Evolutionary conservation across 2,329 filamentous ascomycete species (phyloP).

Genomic region (Aureobasidium sp.): DNA sequence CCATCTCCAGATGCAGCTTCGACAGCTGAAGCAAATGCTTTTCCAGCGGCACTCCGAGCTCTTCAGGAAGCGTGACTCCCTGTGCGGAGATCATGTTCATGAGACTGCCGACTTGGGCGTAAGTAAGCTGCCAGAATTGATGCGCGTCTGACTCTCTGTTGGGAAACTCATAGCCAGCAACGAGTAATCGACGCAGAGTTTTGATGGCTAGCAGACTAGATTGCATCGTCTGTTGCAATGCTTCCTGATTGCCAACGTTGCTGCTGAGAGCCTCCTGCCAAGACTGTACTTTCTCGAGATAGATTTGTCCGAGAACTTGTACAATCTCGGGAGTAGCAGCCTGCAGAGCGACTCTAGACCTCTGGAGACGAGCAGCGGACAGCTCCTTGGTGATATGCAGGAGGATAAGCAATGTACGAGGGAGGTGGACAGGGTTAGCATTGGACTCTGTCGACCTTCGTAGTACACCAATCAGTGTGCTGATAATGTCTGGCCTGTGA

Average conservation of each 20-base stretch:
- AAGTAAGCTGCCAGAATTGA: constrained; percentile 71
- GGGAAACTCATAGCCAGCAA: constrained; percentile 75
- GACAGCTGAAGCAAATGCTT: constrained; percentile 85
- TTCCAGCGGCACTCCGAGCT: constrained; percentile 50
- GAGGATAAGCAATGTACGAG: constrained; percentile 65
- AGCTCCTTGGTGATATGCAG: constrained; percentile 87
- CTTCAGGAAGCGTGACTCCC: constrained; percentile 42
- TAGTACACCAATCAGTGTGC: constrained; percentile 52
- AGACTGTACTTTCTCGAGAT: constrained; percentile 59
- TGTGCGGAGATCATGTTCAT: constrained; percentile 53
- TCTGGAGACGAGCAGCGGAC: constrained; percentile 65
- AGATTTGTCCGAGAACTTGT: constrained; percentile 69
- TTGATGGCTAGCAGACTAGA: constrained; percentile 75
- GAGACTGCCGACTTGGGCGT: constrained; percentile 69
- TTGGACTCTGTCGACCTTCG: constrained; percentile 45
- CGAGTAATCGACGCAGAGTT: constrained; percentile 66
- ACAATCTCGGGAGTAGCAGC: constrained; percentile 74
- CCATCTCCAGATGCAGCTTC: constrained; percentile 85
- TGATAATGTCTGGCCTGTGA: constrained; percentile 37
- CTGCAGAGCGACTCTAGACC: constrained; percentile 67
- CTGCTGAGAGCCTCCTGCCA: constrained; percentile 43
- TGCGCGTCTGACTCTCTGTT: constrained; percentile 67
- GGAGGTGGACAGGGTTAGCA: constrained; percentile 51
- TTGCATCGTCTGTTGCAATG: constrained; percentile 55
- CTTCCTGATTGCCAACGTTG: constrained; percentile 42